Base-by-base conservation (phyloP, 139 green algal genomes). In the Coccomyxa sp. region DNA sequence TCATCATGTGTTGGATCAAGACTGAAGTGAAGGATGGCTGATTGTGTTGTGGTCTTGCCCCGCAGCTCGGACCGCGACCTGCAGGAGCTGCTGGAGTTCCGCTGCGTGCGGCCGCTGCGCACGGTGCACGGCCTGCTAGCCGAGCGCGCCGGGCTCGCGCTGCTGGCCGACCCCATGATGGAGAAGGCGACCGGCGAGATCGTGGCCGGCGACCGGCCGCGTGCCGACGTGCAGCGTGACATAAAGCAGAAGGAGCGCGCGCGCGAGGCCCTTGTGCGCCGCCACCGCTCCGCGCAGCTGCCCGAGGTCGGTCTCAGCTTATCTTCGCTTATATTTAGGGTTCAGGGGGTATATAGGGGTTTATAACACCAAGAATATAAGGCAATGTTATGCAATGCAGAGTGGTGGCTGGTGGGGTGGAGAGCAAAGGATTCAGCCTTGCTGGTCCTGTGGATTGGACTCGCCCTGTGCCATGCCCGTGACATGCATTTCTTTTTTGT, bases 211-310 rank as follows among this genome's bases (percentile, higher is more conserved):
- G 87, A 82, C 13, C 78, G 83, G 13, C 67, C 88, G 12, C 87
- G 91, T 9, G 21, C 81, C 75, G 88, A 90, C 79, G 83, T 98
- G 16, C 94, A 98, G 89, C 85, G 88, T 0, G 92, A 94, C 82
- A 97, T 98, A 87, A 96, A 95, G 88, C 45, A 76, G 66, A 98
- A 98, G 93, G 95, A 98, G 91, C 77, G 82, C 13, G 96, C 96
- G 14, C 87, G 95, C 0, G 91, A 95, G 67, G 13, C 63, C 23
- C 88, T 98, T 25, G 89, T 92, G 15, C 84, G 85, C 38, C 89
- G 90, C 60, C 95, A 97, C 91, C 63, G 67, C 66, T 80, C 58
- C 38, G 57, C n/a, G n/a, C 0, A 58, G 27, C 63, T 77, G 71
- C 71, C 71, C 25, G 71, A 80, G 45, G 45, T 80, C 38, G 3